Conservation (phyloP, 345 rosid species). For the Ricinus communis region DNA sequence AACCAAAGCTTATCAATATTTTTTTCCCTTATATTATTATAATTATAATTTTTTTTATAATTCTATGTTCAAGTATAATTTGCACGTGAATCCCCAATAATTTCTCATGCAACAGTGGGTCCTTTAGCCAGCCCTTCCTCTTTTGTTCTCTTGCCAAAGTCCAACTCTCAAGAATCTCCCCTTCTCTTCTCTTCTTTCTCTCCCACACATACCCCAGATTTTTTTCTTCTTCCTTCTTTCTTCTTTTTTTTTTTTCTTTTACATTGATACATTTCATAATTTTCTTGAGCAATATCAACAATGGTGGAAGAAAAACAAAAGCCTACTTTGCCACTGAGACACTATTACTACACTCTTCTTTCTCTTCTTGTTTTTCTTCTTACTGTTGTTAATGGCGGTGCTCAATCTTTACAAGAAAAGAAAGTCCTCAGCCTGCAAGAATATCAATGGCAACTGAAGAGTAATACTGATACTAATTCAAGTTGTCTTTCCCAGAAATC, state of each 20-base stretch:
- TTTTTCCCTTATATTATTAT: too few relatives aligned
- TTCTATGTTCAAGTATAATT: too few relatives aligned
- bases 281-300: background rate
- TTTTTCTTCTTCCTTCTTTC: constrained; percentile 8
- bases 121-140: constrained; percentile 47
- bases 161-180: constrained; percentile 43
- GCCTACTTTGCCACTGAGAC: background rate
- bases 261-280: too few relatives aligned
- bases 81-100: constrained; percentile 75
- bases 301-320: constrained; percentile 18
- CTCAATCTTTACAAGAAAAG: constrained; percentile 31
- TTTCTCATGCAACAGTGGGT: constrained; percentile 55
- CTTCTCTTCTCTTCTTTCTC: background rate
- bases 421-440: constrained; percentile 35
- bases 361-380: constrained; percentile 17
- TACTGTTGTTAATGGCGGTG: background rate
- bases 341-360: background rate
- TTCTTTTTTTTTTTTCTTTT: background rate
- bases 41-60: too few relatives aligned
- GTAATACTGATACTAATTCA: background rate
- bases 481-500: constrained; percentile 48
- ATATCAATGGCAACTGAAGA: constrained; percentile 25
- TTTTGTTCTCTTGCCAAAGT: constrained; percentile 57
- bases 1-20: background rate
- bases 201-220: background rate